phyloP scores from a whole-genome alignment of 805 yeast genomes.

The Yarrowia sp. region DNA sequence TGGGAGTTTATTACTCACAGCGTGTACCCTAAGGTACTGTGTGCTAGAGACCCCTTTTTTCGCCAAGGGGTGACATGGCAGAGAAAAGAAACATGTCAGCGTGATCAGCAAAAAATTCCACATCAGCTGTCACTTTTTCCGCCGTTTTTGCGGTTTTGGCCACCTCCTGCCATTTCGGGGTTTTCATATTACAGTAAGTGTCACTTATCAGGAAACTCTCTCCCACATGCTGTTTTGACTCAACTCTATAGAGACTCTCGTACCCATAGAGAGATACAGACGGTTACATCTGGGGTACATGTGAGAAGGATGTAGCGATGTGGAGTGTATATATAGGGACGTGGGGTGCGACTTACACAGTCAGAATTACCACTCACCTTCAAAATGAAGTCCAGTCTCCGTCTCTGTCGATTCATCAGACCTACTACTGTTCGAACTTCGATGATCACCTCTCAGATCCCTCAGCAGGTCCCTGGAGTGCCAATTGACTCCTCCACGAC shows the following conservation, averaged over 20 bases:
- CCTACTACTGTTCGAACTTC: background rate
- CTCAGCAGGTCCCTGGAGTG: background rate
- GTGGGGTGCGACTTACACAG: no score
- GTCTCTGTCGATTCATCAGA: conserved; percentile 2
- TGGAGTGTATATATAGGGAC: background rate
- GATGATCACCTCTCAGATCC: background rate
- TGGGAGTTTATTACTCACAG: background rate
- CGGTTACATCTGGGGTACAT: background rate
- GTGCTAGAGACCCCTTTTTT: no score
- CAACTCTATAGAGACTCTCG: background rate
- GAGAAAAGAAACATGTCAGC: background rate
- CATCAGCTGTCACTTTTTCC: background rate
- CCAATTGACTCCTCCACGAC: background rate
- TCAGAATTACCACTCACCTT: no score
- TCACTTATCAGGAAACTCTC: conserved; percentile 18
- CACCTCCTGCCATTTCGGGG: conserved; percentile 17
- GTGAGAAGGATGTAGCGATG: conserved; percentile 18
- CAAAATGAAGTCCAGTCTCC: background rate
- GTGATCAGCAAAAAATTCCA: background rate
- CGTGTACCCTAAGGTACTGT: background rate
- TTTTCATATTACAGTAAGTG: background rate
- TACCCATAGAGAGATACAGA: no score
- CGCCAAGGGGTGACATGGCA: background rate
- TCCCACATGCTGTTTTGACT: conserved; percentile 29
- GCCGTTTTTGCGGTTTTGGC: background rate